Evolutionary conservation across 2,329 filamentous ascomycete genomes (phyloP).

Genomic region (Beauveria scarabaeidicola): DNA sequence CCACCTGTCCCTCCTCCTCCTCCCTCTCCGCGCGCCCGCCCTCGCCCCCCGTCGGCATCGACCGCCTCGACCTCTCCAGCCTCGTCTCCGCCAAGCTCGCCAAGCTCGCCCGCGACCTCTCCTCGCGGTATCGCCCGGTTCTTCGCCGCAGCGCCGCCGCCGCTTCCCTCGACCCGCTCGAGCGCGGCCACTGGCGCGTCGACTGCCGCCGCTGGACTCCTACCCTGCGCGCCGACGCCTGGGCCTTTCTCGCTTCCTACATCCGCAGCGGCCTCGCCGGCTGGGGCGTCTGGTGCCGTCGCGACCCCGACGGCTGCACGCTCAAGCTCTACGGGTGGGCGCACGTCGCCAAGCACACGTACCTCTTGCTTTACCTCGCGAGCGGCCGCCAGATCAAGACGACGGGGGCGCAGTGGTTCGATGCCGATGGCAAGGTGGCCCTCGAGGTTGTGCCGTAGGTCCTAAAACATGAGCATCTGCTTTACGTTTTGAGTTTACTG

Average conservation of each 20-base stretch:
- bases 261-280: constrained; percentile 52
- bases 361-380: constrained; percentile 64
- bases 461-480: not conserved
- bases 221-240: constrained; percentile 43
- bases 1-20: not conserved
- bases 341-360: constrained; percentile 61
- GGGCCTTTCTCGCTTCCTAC: constrained; percentile 53
- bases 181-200: constrained; percentile 73
- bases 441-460: constrained; percentile 26
- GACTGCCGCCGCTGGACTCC: constrained; percentile 46
- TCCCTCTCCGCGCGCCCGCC: constrained; percentile 45
- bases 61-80: constrained; percentile 35
- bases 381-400: constrained; percentile 54
- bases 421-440: constrained; percentile 48
- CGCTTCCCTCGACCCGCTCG: constrained; percentile 39
- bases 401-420: constrained; percentile 57
- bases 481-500: not conserved
- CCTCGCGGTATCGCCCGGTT: constrained; percentile 44
- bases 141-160: constrained; percentile 13
- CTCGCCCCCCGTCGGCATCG: constrained; percentile 40
- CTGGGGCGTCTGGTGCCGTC: constrained; percentile 56
- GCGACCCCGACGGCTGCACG: constrained; percentile 29
- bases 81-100: constrained; percentile 52
- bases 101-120: constrained; percentile 39
- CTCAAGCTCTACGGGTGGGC: constrained; percentile 74